A percentile compares a stretch with the other conserved stretches of the same genome.
These are phyloP conservation scores for Rhodotorula paludigena DNA, from an alignment of 768 basidiomycete genomes.

Conservation along the genomic window DNA sequence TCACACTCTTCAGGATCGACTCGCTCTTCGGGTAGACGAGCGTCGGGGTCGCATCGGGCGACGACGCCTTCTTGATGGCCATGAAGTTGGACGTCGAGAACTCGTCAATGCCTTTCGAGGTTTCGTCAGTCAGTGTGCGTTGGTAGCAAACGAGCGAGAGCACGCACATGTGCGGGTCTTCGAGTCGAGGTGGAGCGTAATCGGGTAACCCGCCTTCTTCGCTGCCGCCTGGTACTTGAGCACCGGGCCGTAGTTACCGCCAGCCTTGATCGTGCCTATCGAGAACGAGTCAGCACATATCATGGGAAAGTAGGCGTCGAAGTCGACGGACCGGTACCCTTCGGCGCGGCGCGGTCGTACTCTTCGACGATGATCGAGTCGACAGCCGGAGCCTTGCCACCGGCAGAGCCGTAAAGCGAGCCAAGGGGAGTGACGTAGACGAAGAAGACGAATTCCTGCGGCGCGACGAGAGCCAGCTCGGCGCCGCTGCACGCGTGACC, in stretches of 20 bases:
- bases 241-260: constrained; percentile 28
- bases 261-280: constrained; percentile 20
- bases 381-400: constrained; percentile 38
- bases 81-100: constrained; percentile 44
- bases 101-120: constrained; percentile 44
- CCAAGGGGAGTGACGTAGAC: constrained; percentile 41
- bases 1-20: constrained; percentile 42
- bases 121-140: too few species aligned
- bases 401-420: constrained; percentile 38
- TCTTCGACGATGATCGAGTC: constrained; percentile 39
- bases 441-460: constrained; percentile 40
- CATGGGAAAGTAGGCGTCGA: neutral
- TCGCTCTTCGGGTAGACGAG: constrained; percentile 39
- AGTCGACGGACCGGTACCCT: constrained; percentile 37
- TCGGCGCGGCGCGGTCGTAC: constrained; percentile 42
- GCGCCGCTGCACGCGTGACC: constrained; percentile 36
- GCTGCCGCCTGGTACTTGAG: constrained; percentile 33
- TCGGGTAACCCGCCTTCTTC: constrained; percentile 40
- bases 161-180: constrained; percentile 33
- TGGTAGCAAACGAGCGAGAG: too few species aligned
- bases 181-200: constrained; percentile 43
- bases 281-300: neutral
- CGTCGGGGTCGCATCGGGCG: constrained; percentile 17
- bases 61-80: constrained; percentile 24
- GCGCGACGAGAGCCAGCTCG: constrained; percentile 34